Conservation (phyloP, 345 rosid species). For the Arabis hirsuta region DNA sequence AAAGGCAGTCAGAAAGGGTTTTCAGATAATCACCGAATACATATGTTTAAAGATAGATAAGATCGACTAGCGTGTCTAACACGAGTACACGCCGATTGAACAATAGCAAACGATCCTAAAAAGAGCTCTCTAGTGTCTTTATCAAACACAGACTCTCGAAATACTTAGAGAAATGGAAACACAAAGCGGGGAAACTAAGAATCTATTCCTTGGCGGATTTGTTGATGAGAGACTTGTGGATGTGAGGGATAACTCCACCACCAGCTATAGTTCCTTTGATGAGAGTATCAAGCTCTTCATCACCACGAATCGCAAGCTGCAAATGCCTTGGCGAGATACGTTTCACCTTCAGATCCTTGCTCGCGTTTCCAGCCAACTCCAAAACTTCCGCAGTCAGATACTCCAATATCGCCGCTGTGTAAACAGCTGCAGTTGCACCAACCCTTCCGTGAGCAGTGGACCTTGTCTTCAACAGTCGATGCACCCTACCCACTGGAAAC, state of each 20-base stretch:
- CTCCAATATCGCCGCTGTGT: conserved; percentile 67
- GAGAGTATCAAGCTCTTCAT: conserved; percentile 74
- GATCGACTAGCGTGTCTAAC: conserved; percentile 19
- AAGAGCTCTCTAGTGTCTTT: conserved; percentile 40
- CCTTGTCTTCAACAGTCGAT: conserved; percentile 64
- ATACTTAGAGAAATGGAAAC: conserved; percentile 27
- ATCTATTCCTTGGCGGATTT: conserved; percentile 67
- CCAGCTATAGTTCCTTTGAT: conserved; percentile 78
- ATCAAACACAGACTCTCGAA: conserved; percentile 33
- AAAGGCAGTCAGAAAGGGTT: conserved; percentile 29
- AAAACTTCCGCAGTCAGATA: conserved; percentile 73
- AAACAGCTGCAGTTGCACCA: conserved; percentile 83
- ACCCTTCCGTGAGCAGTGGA: conserved; percentile 71
- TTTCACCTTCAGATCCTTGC: conserved; percentile 77
- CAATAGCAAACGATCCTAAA: conserved; percentile 36
- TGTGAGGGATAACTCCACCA: conserved; percentile 78
- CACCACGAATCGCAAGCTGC: conserved; percentile 77
- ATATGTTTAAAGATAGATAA: conserved; percentile 31
- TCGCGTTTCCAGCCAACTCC: conserved; percentile 73
- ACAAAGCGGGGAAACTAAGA: neutral
- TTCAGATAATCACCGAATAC: conserved; percentile 31
- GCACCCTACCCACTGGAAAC: conserved; percentile 77
- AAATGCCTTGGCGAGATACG: conserved; percentile 72
- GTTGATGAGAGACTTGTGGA: conserved; percentile 79
- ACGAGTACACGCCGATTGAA: conserved; percentile 17